Conservation (phyloP, 805 yeast genomes). For the Brettanomyces anomalus region DNA sequence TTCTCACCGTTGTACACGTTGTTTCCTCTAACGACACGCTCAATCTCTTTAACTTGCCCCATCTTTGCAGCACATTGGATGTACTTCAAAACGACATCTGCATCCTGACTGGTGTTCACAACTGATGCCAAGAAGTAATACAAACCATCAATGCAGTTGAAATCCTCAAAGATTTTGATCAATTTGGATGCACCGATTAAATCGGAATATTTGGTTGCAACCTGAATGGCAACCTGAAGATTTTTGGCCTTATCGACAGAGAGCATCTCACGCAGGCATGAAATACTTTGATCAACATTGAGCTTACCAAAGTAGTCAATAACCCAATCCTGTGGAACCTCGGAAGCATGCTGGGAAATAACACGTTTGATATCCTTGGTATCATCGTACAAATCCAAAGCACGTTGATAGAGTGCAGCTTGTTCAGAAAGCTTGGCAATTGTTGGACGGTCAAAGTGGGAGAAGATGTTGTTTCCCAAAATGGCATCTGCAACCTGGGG, state of each 20-base stretch:
- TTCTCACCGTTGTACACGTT: constrained; percentile 93
- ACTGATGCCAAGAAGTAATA: constrained; percentile 89
- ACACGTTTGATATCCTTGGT: constrained; percentile 93
- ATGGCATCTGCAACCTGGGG: constrained; percentile 99
- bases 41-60: constrained; percentile 89
- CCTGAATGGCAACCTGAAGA: constrained; percentile 89
- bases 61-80: constrained; percentile 88
- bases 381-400: constrained; percentile 92
- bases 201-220: constrained; percentile 93
- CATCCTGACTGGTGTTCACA: constrained; percentile 88
- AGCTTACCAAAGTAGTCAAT: constrained; percentile 87
- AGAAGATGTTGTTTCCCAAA: constrained; percentile 89
- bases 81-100: constrained; percentile 93
- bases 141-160: constrained; percentile 85
- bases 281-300: constrained; percentile 86
- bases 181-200: constrained; percentile 78
- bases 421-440: constrained; percentile 90
- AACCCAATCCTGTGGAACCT: constrained; percentile 88
- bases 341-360: constrained; percentile 67
- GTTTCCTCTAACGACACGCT: constrained; percentile 91
- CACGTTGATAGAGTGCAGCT: constrained; percentile 93
- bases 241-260: constrained; percentile 63
- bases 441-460: constrained; percentile 89
- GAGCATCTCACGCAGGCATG: constrained; percentile 81
- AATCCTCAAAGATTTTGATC: constrained; percentile 88